These are phyloP conservation scores for Aotearoamyces nothofagi DNA, from an alignment of 2,329 filamentous ascomycete species.

Conservation along the genomic window DNA sequence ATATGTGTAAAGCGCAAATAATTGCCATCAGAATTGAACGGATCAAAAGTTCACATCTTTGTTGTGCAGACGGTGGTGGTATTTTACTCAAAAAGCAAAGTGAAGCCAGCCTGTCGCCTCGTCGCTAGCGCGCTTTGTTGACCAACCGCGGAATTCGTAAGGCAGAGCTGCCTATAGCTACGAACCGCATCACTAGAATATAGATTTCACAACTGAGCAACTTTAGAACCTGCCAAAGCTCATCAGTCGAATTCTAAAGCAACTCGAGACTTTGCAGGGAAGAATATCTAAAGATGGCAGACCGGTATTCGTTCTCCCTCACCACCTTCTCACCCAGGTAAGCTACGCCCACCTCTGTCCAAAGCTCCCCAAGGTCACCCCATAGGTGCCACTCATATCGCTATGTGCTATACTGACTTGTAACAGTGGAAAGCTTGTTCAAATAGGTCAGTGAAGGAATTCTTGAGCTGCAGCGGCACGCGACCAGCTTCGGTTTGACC, in stretches of 20 bases:
- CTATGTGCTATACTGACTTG: constrained; percentile 11
- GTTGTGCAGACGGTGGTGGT: no score
- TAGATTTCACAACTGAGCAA: neutral
- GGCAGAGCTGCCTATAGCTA: constrained; percentile 5
- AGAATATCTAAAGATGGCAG: constrained; percentile 70
- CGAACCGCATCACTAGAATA: neutral
- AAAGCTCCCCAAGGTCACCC: no score
- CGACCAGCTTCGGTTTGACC: no score
- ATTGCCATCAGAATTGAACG: no score
- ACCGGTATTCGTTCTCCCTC: constrained; percentile 97
- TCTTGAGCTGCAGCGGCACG: no score
- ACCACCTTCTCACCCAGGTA: constrained; percentile 99
- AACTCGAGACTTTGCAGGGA: neutral
- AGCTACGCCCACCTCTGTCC: constrained; percentile 22
- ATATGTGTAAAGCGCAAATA: no score
- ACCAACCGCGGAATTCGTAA: constrained; percentile 3
- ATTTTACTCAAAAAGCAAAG: no score
- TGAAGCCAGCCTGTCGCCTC: neutral
- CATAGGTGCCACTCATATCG: no score
- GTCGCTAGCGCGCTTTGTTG: constrained; percentile 1
- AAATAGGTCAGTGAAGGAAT: constrained; percentile 85
- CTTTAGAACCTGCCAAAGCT: neutral
- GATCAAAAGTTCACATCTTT: no score
- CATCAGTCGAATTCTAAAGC: no score
- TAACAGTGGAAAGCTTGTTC: constrained; percentile 87